Percentiles rank a stretch among this genome's conserved stretches.
These are phyloP conservation scores for Cercis canadensis DNA, from an alignment of 306 rosid species.

Conservation along the genomic window DNA sequence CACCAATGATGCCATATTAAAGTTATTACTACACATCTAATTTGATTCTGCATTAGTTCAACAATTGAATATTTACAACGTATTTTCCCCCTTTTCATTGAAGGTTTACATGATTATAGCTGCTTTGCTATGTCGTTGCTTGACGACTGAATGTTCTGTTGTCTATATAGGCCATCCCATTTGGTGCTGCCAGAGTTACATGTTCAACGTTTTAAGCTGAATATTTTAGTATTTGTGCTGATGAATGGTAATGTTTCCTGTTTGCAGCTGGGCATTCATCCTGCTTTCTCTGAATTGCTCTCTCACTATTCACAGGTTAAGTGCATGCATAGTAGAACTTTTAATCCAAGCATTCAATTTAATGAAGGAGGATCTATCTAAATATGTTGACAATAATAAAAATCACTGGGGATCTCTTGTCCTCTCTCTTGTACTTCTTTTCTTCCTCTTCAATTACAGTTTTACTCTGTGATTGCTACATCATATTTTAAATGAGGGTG, in stretches of 20 bases:
- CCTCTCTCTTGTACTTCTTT: too few species aligned
- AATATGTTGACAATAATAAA: conserved; percentile 11
- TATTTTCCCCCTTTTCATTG: conserved; percentile 15
- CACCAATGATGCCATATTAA: too few species aligned
- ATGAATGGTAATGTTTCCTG: conserved; percentile 30
- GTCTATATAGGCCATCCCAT: conserved; percentile 72
- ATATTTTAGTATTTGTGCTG: conserved; percentile 26
- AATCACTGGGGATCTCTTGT: not conserved
- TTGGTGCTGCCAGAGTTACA: conserved; percentile 74
- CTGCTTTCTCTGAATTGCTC: conserved; percentile 79
- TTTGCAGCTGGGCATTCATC: conserved; percentile 80
- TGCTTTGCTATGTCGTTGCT: conserved; percentile 34
- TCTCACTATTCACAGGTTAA: conserved; percentile 85
- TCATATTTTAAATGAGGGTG: not conserved
- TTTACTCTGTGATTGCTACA: not conserved
- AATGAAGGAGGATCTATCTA: too few species aligned
- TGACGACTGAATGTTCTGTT: conserved; percentile 29
- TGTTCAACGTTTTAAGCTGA: conserved; percentile 17
- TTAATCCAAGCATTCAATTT: not conserved
- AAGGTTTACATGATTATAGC: conserved; percentile 28
- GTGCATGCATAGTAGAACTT: not conserved
- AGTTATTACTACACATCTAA: too few species aligned
- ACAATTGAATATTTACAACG: conserved; percentile 9
- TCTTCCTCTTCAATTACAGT: too few species aligned
- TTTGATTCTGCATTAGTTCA: not conserved